phyloP scores from a whole-genome alignment of 176 grass and related monocot species.

The Bolboschoenus planiculmis region DNA sequence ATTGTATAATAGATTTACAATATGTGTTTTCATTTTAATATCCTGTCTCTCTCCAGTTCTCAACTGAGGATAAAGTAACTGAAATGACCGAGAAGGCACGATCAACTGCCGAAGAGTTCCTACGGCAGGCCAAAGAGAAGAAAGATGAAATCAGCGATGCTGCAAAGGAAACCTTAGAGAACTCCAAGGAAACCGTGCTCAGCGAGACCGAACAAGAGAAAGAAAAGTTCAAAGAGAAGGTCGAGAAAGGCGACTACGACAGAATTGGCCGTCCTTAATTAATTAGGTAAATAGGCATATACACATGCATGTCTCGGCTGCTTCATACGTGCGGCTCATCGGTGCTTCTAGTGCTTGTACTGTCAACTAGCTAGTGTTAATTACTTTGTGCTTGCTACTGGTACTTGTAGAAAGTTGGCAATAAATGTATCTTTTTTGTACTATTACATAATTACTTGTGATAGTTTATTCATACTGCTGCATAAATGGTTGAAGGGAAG shows the following conservation, averaged over 20 bases:
- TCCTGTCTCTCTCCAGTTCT: slow-evolving; percentile 16
- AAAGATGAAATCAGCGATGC: slow-evolving; percentile 36
- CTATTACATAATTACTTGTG: too few relatives aligned
- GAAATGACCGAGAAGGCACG: slow-evolving; percentile 56
- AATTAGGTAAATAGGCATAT: not conserved
- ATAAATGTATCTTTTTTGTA: slow-evolving; percentile 3
- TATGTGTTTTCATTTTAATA: not conserved
- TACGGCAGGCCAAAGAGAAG: slow-evolving; percentile 79
- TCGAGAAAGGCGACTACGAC: slow-evolving; percentile 53
- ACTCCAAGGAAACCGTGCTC: slow-evolving; percentile 52
- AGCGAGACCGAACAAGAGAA: slow-evolving; percentile 47
- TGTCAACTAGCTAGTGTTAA: not conserved
- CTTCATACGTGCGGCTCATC: not conserved
- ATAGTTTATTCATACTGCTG: not conserved
- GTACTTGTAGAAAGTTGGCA: not conserved
- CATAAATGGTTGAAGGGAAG: too few relatives aligned
- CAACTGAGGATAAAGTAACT: slow-evolving; percentile 32
- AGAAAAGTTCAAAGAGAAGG: slow-evolving; percentile 52
- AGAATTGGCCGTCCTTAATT: not conserved
- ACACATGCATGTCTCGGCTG: not conserved
- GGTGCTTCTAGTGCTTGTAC: not conserved
- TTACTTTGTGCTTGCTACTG: not conserved
- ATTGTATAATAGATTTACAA: too few relatives aligned
- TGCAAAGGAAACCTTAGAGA: slow-evolving; percentile 43
- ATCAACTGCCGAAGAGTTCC: slow-evolving; percentile 75